These are phyloP conservation scores for Suillus decipiens DNA, from an alignment of 768 basidiomycete genomes.

Conservation along the genomic window DNA sequence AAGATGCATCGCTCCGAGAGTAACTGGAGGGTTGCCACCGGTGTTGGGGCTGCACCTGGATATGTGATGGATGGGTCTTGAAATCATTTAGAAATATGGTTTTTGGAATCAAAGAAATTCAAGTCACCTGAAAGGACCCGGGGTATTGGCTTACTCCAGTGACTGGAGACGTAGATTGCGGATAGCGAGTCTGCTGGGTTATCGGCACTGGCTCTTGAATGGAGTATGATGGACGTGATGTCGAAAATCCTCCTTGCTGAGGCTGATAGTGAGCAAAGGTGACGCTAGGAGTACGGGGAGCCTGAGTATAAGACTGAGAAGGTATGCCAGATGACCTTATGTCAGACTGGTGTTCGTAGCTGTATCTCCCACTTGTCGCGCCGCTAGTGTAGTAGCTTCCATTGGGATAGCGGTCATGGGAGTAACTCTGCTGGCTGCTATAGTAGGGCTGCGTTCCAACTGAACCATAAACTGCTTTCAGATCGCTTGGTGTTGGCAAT, in stretches of 20 bases:
- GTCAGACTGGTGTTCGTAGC: conserved; percentile 25
- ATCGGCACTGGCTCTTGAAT: conserved; percentile 20
- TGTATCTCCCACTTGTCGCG: conserved; percentile 23
- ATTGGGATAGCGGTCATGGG: conserved; percentile 20
- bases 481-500: conserved; percentile 6
- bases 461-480: conserved; percentile 15
- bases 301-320: conserved; percentile 19
- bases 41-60: conserved; percentile 27
- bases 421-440: conserved; percentile 16
- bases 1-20: conserved; percentile 24
- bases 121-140: conserved; percentile 27
- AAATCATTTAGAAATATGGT: conserved; percentile 13
- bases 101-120: neutral
- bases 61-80: conserved; percentile 17
- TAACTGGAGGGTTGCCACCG: conserved; percentile 21
- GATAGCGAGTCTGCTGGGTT: conserved; percentile 22
- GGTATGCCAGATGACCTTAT: conserved; percentile 16
- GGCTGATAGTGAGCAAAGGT: conserved; percentile 42
- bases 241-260: conserved; percentile 38
- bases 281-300: conserved; percentile 26
- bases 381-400: conserved; percentile 19
- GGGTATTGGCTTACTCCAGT: conserved; percentile 26
- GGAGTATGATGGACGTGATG: conserved; percentile 32
- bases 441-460: conserved; percentile 17
- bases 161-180: conserved; percentile 17